These are phyloP conservation scores for Apiotrichum veenhuisii DNA, from an alignment of 1,284 basidiomycete genomes.

Conservation along the genomic window DNA sequence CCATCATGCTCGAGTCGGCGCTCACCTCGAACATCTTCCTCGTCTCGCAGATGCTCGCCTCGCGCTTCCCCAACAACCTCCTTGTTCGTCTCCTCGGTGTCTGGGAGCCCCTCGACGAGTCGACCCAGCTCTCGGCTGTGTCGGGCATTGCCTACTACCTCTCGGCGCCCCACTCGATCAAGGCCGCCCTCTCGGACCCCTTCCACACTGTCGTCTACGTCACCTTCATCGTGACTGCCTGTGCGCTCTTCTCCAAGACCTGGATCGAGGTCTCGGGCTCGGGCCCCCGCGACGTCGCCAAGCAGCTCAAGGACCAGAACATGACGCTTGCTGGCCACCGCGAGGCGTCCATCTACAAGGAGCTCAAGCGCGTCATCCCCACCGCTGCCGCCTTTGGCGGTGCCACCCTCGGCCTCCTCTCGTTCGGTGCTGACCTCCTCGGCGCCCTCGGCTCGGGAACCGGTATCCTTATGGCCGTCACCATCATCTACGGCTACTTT, in stretches of 20 bases:
- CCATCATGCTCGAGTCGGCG: slow-evolving; percentile 97
- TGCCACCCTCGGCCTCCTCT: slow-evolving; percentile 86
- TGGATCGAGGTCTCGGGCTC: slow-evolving; percentile 99
- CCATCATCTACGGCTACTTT: slow-evolving; percentile 86
- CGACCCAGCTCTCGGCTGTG: slow-evolving; percentile 82
- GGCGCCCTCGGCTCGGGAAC: slow-evolving; percentile 96
- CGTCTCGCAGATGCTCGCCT: slow-evolving; percentile 90
- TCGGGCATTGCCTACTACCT: slow-evolving; percentile 98
- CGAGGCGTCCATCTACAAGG: slow-evolving; percentile 98
- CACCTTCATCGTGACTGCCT: slow-evolving; percentile 86
- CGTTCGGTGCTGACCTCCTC: slow-evolving; percentile 93
- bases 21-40: slow-evolving; percentile 94
- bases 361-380: slow-evolving; percentile 94
- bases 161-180: slow-evolving; percentile 88
- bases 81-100: slow-evolving; percentile 86
- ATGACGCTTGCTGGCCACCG: slow-evolving; percentile 99
- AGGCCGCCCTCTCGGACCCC: slow-evolving; percentile 81
- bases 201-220: slow-evolving; percentile 92
- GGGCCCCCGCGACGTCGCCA: slow-evolving; percentile 92
- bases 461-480: slow-evolving; percentile 96
- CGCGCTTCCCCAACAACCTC: slow-evolving; percentile 86
- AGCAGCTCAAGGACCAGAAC: slow-evolving; percentile 97
- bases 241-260: slow-evolving; percentile 96
- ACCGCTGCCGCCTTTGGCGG: slow-evolving; percentile 97
- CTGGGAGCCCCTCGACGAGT: slow-evolving; percentile 96